Base-by-base conservation (phyloP, 192 early-diverging fungal species). In the Phycomyces blakesleeanus region DNA sequence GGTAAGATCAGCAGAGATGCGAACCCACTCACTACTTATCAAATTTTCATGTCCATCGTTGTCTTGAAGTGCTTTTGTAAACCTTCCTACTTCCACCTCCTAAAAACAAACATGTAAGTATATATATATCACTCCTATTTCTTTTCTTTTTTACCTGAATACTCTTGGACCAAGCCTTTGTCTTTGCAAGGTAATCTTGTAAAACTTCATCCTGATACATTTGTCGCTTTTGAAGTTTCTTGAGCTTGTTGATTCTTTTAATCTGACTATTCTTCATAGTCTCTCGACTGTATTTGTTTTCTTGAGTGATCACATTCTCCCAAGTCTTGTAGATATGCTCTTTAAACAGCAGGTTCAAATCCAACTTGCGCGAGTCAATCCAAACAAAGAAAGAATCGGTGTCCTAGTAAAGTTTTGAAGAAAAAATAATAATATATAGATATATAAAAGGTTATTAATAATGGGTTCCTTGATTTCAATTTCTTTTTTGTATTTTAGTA, bases 11-110 rank as follows among this genome's bases (percentile, higher is more conserved):
- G 62, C 71, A 6, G 81, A 71, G 10, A 84, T 69, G 25, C 78
- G 78, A 20, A 71, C 68, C 87, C 87, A 89, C 55, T 88, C 84
- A 51, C 75, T 77, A 37, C 75, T 67, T 22, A 87, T 76, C 67
- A 78, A 84, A 38, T 76, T 76, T n/a, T 81, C 79, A 60, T 81
- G 81, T 6, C 77, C 78, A 49, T 77, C 73, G 55, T 79, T 77
- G 51, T 89, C 86, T 62, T 85, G 85, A 16, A 80, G 63, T 1
- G 80, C 81, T 54, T 79, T 82, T 24, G 76, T 76, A 49, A 82
- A 84, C 22, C 82, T 74, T 26, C 68, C 68, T 20, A 73, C 66
- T 53, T 89, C 88, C 55, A 83, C 73, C 40, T 83, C 76, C 59
- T 71, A 37, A 37, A 16, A n/a, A n/a, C n/a, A n/a, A n/a, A n/a